A percentile compares a stretch with the other conserved stretches of the same genome.
These are phyloP conservation scores for Cladosporium colombiae DNA, from an alignment of 2,329 filamentous ascomycete species.

Conservation along the genomic window DNA sequence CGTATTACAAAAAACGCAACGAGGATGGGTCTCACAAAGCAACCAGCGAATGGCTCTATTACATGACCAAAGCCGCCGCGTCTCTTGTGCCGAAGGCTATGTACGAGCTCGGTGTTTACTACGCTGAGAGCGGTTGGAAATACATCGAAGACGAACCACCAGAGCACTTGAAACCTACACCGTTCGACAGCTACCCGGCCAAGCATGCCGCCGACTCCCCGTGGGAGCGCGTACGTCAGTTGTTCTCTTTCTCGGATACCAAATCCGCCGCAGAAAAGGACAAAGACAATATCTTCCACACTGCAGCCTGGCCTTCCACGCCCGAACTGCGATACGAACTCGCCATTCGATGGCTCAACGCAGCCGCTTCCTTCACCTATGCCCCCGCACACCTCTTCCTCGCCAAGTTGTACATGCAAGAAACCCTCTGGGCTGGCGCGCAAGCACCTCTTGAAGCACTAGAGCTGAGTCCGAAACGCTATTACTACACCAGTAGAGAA, in stretches of 20 bases:
- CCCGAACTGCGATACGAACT: conserved; percentile 29
- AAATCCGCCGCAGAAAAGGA: neutral
- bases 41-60: conserved; percentile 44
- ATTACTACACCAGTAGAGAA: conserved; percentile 29
- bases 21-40: conserved; percentile 26
- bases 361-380: conserved; percentile 27
- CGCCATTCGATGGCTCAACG: conserved; percentile 33
- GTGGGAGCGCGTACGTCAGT: neutral
- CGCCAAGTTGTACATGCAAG: conserved; percentile 30
- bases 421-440: conserved; percentile 29
- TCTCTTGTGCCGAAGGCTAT: conserved; percentile 42
- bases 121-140: conserved; percentile 36
- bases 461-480: conserved; percentile 28
- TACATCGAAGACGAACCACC: conserved; percentile 39
- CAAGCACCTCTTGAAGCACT: conserved; percentile 29
- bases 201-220: neutral
- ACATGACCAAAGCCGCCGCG: conserved; percentile 48
- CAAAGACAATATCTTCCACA: conserved; percentile 29
- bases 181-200: conserved; percentile 35
- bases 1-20: conserved; percentile 27
- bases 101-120: conserved; percentile 43
- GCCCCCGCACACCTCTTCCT: conserved; percentile 32
- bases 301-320: conserved; percentile 31
- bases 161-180: conserved; percentile 36
- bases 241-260: neutral